Conservation (phyloP, 2,329 filamentous ascomycete genomes). For the Hirsutella thompsonii region DNA sequence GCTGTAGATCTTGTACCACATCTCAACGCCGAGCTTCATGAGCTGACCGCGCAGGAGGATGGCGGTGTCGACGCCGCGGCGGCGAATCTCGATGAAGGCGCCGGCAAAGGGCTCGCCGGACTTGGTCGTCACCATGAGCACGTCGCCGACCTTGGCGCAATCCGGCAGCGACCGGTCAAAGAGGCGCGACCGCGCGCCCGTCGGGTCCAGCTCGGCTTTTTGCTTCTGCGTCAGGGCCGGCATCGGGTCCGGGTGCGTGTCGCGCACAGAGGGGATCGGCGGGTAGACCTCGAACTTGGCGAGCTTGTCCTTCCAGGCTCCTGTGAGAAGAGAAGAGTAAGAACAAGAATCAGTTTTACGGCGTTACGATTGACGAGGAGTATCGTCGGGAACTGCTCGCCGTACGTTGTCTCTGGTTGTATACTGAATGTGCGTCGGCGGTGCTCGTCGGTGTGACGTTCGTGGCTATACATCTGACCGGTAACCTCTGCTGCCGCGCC, state of each 20-base stretch:
- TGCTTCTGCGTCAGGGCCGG: slow-evolving; percentile 53
- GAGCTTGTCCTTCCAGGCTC: slow-evolving; percentile 20
- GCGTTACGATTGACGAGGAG: too few relatives aligned
- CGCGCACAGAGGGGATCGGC: slow-evolving; percentile 39
- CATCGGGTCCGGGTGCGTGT: slow-evolving; percentile 54
- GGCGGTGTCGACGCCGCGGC: slow-evolving; percentile 78
- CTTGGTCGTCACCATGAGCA: slow-evolving; percentile 77
- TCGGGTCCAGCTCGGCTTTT: slow-evolving; percentile 67
- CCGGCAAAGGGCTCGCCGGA: slow-evolving; percentile 78
- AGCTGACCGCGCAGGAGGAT: slow-evolving; percentile 79
- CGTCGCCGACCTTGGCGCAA: slow-evolving; percentile 72
- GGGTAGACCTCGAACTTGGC: slow-evolving; percentile 39
- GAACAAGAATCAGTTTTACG: too few relatives aligned
- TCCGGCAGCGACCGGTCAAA: slow-evolving; percentile 71
- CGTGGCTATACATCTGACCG: slow-evolving; percentile 35
- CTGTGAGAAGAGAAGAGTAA: too few relatives aligned
- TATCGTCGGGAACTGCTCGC: too few relatives aligned
- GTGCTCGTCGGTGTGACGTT: slow-evolving; percentile 10
- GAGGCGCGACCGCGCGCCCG: slow-evolving; percentile 66
- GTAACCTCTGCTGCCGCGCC: slow-evolving; percentile 34
- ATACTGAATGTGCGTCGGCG: slow-evolving; percentile 11
- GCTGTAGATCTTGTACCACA: slow-evolving; percentile 94
- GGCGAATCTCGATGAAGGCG: slow-evolving; percentile 74
- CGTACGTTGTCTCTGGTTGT: slow-evolving; percentile 23
- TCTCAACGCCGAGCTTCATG: slow-evolving; percentile 80